phyloP scores from a whole-genome alignment of 805 yeast species.

The Ogataea saltuana region DNA sequence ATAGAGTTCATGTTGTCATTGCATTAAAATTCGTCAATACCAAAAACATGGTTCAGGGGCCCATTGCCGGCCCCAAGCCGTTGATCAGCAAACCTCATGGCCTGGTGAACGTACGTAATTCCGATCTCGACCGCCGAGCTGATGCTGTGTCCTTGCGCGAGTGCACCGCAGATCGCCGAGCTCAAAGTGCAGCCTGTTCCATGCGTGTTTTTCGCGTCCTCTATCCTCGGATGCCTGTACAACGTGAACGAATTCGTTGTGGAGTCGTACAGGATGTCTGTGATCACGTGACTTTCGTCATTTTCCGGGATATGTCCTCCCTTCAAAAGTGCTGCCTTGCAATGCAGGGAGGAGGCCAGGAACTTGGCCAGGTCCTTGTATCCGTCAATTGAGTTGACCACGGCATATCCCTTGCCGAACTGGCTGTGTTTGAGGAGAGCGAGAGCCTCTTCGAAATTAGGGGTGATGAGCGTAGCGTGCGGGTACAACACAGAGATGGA shows the following conservation, averaged over 20 bases:
- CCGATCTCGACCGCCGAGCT: slow-evolving; percentile 53
- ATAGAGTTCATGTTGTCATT: slow-evolving; percentile 1
- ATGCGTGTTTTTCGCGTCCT: slow-evolving; percentile 59
- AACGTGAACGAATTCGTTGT: slow-evolving; percentile 37
- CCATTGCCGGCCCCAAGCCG: slow-evolving; percentile 60
- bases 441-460: slow-evolving; percentile 70
- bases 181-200: slow-evolving; percentile 90
- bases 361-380: slow-evolving; percentile 35
- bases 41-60: slow-evolving; percentile 62
- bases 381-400: slow-evolving; percentile 26
- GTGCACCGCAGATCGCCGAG: slow-evolving; percentile 71
- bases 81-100: slow-evolving; percentile 46
- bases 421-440: slow-evolving; percentile 13
- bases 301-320: slow-evolving; percentile 66
- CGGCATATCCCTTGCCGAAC: slow-evolving; percentile 23
- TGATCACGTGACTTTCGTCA: slow-evolving; percentile 30
- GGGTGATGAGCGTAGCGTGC: slow-evolving; percentile 65
- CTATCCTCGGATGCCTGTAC: slow-evolving; percentile 45
- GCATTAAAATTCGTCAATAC: slow-evolving; percentile 3
- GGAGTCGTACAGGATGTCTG: slow-evolving; percentile 56
- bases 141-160: slow-evolving; percentile 55
- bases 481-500: slow-evolving; percentile 46
- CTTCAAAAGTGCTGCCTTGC: slow-evolving; percentile 56
- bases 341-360: slow-evolving; percentile 35
- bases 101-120: slow-evolving; percentile 65